phyloP scores from a whole-genome alignment of 148 eudicot species.

The Rhododendron griersonianum region DNA sequence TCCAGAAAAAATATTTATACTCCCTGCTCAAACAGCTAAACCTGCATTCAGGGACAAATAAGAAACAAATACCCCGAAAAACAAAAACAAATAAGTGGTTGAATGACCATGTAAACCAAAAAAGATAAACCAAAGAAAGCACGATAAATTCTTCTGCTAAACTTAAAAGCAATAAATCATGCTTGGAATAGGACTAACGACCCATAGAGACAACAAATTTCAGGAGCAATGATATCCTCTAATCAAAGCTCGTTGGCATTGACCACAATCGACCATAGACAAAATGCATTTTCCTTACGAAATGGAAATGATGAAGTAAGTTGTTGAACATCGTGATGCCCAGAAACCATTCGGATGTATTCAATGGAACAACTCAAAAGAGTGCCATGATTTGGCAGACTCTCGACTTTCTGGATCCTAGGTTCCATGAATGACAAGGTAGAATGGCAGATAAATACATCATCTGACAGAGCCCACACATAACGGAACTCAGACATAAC shows the following conservation, averaged over 20 bases:
- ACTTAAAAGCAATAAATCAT: background rate
- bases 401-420: background rate
- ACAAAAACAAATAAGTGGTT: background rate
- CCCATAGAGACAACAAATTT: background rate
- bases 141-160: background rate
- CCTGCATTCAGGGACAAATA: conserved; percentile 30
- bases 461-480: background rate
- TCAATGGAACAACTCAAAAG: background rate
- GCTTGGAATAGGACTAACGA: background rate
- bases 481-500: background rate
- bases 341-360: conserved; percentile 2
- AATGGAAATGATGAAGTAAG: background rate
- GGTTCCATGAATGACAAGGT: background rate
- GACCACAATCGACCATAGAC: background rate
- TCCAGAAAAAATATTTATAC: conserved; percentile 90
- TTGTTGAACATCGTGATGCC: background rate
- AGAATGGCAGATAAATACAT: background rate
- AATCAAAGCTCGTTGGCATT: background rate
- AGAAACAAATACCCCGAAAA: background rate
- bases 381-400: background rate
- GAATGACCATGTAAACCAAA: background rate
- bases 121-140: background rate
- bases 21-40: conserved; percentile 86
- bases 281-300: background rate
- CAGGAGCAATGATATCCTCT: background rate